Conservation (phyloP, 225 moss, liverwort and hornwort genomes). For the Sphagnum contortum region DNA sequence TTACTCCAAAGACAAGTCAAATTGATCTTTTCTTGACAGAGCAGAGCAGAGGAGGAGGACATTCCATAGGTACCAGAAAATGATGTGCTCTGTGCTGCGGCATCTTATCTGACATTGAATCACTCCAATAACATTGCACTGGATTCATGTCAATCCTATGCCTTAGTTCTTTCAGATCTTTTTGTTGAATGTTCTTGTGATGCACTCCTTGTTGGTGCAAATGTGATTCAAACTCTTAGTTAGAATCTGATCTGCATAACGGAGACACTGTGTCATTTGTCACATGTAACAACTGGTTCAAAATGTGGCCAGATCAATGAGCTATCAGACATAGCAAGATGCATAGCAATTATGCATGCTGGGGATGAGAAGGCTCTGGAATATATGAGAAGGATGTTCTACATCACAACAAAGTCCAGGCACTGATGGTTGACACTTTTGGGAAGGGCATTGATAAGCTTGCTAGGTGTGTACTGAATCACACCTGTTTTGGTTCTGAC, state of each 20-base stretch:
- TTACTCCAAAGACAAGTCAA: conserved; percentile 64
- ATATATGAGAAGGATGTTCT: conserved; percentile 67
- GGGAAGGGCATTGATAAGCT: conserved; percentile 93
- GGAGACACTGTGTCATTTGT: neutral
- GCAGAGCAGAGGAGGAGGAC: conserved; percentile 73
- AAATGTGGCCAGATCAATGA: conserved; percentile 61
- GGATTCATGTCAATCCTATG: no score
- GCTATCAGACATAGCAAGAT: conserved; percentile 76
- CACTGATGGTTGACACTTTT: conserved; percentile 86
- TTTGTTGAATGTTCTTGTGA: no score
- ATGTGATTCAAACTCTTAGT: no score
- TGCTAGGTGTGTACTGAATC: conserved; percentile 39
- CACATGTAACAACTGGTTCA: neutral
- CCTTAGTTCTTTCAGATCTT: no score
- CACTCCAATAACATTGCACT: no score
- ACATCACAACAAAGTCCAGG: conserved; percentile 80
- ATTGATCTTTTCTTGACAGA: conserved; percentile 72
- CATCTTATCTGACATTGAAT: no score
- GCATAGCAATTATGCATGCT: conserved; percentile 64
- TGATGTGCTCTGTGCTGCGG: no score
- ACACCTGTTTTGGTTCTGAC: no score
- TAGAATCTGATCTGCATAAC: no score
- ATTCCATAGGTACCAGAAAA: conserved; percentile 52
- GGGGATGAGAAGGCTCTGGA: conserved; percentile 47
- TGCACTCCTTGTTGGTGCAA: no score